Percentiles rank a stretch among this genome's conserved stretches.
Evolutionary conservation across 1,139 yeast genomes (phyloP).

Genomic region (Hyphopichia wangnamkhiaoensis): DNA sequence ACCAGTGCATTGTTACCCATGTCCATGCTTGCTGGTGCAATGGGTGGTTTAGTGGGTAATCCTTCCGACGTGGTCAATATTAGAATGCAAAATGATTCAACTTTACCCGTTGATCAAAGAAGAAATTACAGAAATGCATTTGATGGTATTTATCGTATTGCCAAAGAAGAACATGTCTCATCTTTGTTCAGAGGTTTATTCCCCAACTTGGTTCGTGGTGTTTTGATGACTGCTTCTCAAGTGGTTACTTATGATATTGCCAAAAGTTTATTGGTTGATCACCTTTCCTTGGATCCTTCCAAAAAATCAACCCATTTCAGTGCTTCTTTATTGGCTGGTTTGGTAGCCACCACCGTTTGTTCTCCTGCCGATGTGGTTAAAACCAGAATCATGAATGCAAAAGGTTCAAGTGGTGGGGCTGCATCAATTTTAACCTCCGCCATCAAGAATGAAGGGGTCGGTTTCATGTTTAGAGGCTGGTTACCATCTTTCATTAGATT

Average conservation of each 20-base stretch:
- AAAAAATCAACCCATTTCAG: conserved; percentile 73
- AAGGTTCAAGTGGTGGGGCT: conserved; percentile 52
- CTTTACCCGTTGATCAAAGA: conserved; percentile 63
- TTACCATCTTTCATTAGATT: conserved; percentile 81
- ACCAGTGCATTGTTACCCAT: conserved; percentile 60
- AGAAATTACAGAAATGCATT: conserved; percentile 78
- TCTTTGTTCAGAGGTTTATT: conserved; percentile 72
- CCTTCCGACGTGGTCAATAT: conserved; percentile 88
- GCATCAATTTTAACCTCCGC: conserved; percentile 54
- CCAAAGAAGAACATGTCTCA: conserved; percentile 59
- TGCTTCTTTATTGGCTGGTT: conserved; percentile 76
- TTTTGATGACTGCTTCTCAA: conserved; percentile 88
- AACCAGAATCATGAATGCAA: conserved; percentile 80
- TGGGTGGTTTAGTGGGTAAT: conserved; percentile 84
- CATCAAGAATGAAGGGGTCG: conserved; percentile 66
- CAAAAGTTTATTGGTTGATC: conserved; percentile 58
- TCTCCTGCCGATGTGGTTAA: conserved; percentile 92
- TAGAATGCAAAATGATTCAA: conserved; percentile 87
- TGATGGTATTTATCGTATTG: conserved; percentile 67
- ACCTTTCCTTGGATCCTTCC: conserved; percentile 54
- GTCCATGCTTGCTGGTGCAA: conserved; percentile 81
- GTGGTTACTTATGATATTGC: conserved; percentile 86
- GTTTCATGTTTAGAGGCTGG: conserved; percentile 90
- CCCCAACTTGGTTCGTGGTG: conserved; percentile 79
- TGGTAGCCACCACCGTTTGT: conserved; percentile 87